Evolutionary conservation across 208 protist genomes (phyloP).

Genomic region (Crithidia acanthocephali): DNA sequence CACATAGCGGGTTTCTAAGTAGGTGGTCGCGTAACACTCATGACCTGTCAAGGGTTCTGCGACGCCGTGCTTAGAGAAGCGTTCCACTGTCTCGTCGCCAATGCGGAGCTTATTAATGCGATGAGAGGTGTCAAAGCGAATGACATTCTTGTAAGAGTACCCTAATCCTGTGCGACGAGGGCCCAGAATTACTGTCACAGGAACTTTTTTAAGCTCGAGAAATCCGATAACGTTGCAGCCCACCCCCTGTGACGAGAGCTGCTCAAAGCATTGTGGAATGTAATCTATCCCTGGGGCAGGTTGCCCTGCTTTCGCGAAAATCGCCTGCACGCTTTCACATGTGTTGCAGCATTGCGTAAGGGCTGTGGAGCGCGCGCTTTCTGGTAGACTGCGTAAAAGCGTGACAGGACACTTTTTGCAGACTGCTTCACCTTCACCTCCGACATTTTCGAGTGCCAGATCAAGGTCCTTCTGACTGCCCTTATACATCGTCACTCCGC

Average conservation of each 20-base stretch:
- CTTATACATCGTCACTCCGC: constrained; percentile 37
- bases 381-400: constrained; percentile 3
- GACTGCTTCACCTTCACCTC: constrained; percentile 10
- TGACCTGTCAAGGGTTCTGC: constrained; percentile 53
- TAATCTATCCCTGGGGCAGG: constrained; percentile 31
- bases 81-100: constrained; percentile 54
- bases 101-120: constrained; percentile 73
- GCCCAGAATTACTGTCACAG: constrained; percentile 77
- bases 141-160: constrained; percentile 50
- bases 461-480: constrained; percentile 20
- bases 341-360: constrained; percentile 62
- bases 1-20: constrained; percentile 61
- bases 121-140: constrained; percentile 66
- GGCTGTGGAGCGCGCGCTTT: not conserved
- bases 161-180: constrained; percentile 37
- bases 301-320: constrained; percentile 35
- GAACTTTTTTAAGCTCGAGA: constrained; percentile 82
- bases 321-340: constrained; percentile 57
- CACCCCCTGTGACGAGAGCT: constrained; percentile 49
- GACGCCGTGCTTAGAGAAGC: constrained; percentile 63
- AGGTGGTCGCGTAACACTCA: constrained; percentile 15
- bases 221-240: constrained; percentile 82
- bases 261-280: constrained; percentile 68
- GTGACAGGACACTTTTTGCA: constrained; percentile 58
- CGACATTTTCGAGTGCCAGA: constrained; percentile 19